Percentiles rank a stretch among this genome's conserved stretches.
Evolutionary conservation across 257 asterid genomes (phyloP).

Genomic region (Nicotiana benthamiana): DNA sequence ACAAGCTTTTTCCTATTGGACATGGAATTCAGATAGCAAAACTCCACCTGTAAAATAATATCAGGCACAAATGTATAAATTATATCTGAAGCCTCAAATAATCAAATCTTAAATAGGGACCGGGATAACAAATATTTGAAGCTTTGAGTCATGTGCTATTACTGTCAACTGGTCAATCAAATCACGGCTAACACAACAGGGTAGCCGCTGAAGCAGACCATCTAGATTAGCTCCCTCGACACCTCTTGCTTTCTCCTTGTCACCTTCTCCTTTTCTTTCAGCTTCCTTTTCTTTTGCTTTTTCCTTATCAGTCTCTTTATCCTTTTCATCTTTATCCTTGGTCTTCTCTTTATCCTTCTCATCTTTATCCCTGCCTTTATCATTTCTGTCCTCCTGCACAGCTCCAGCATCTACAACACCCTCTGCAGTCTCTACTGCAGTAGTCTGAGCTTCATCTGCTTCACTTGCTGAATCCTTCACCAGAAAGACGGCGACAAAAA

Average conservation of each 20-base stretch:
- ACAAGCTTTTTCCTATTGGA: slow-evolving; percentile 93
- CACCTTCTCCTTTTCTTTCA: slow-evolving; percentile 74
- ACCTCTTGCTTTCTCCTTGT: slow-evolving; percentile 86
- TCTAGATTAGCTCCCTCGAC: slow-evolving; percentile 89
- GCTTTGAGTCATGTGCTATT: slow-evolving; percentile 16
- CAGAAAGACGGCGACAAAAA: slow-evolving; percentile 14
- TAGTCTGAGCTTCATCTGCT: slow-evolving; percentile 48
- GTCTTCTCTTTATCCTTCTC: slow-evolving; percentile 33
- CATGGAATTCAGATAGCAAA: slow-evolving; percentile 95
- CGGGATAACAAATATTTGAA: not conserved
- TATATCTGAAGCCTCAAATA: not conserved
- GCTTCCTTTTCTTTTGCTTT: slow-evolving; percentile 80
- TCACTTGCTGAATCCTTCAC: slow-evolving; percentile 62
- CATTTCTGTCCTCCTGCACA: slow-evolving; percentile 49
- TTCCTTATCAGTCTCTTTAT: slow-evolving; percentile 51
- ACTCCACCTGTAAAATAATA: slow-evolving; percentile 69
- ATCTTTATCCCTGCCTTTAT: slow-evolving; percentile 41
- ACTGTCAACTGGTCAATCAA: slow-evolving; percentile 97
- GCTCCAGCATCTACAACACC: slow-evolving; percentile 49
- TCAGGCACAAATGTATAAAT: slow-evolving; percentile 18
- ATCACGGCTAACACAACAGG: slow-evolving; percentile 94
- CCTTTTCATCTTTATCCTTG: slow-evolving; percentile 48
- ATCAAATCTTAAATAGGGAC: slow-evolving; percentile 17
- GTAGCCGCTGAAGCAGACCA: slow-evolving; percentile 85
- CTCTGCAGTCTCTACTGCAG: slow-evolving; percentile 48